phyloP scores from a whole-genome alignment of 345 rosid genomes.

The Trapa incisa region DNA sequence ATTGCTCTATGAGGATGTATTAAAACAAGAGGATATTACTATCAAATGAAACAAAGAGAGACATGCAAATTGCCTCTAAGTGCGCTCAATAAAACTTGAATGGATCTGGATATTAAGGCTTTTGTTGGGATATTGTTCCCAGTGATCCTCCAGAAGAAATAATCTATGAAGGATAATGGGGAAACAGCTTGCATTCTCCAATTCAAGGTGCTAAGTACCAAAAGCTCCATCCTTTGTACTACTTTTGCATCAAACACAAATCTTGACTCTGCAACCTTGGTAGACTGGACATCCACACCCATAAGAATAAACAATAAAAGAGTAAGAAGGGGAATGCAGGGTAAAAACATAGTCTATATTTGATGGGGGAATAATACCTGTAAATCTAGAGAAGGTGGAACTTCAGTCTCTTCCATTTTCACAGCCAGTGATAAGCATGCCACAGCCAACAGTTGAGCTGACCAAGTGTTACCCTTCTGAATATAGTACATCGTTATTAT shows the following conservation, averaged over 20 bases:
- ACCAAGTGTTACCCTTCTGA: conserved; percentile 62
- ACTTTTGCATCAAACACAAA: conserved; percentile 57
- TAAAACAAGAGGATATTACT: too few species aligned
- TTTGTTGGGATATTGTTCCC: conserved; percentile 24
- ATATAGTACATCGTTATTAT: background rate
- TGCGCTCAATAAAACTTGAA: conserved; percentile 34
- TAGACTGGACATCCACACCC: background rate
- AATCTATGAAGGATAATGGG: conserved; percentile 52
- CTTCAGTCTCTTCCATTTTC: conserved; percentile 65
- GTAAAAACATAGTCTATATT: background rate
- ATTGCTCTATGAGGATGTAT: background rate
- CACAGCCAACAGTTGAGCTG: conserved; percentile 55
- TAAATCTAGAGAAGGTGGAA: conserved; percentile 47
- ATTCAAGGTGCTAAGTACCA: conserved; percentile 45
- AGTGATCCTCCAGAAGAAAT: conserved; percentile 42
- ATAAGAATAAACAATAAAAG: background rate
- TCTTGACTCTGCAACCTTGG: conserved; percentile 41
- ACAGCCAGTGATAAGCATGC: conserved; percentile 69
- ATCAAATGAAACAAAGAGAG: background rate
- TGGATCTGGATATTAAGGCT: conserved; percentile 27
- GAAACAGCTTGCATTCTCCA: conserved; percentile 79
- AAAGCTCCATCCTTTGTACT: conserved; percentile 64
- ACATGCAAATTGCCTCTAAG: conserved; percentile 28
- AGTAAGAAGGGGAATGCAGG: background rate
- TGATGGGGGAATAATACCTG: conserved; percentile 29